Conservation (phyloP, 371 early-diverging fungal species). For the Apophysomyces ossiformis region DNA sequence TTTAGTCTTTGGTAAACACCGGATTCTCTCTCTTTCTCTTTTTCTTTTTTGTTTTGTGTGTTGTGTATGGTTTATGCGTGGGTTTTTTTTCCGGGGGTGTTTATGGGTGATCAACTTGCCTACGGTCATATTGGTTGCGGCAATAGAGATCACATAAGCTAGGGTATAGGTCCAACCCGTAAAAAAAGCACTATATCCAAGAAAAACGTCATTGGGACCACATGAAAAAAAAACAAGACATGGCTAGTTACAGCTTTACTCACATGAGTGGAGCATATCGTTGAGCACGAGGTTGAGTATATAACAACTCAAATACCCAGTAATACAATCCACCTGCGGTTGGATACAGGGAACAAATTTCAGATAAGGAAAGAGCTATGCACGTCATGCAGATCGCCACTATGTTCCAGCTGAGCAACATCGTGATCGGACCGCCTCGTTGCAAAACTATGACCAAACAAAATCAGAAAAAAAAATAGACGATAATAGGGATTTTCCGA, state of each 20-base stretch:
- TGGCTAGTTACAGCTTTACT: constrained; percentile 13
- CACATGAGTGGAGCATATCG: constrained; percentile 39
- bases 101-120: constrained; percentile 26
- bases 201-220: not conserved
- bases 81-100: too few relatives aligned
- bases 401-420: constrained; percentile 62
- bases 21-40: too few relatives aligned
- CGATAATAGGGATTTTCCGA: too few relatives aligned
- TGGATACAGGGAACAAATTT: constrained; percentile 75
- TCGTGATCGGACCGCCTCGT: constrained; percentile 48
- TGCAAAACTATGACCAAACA: constrained; percentile 26
- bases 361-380: constrained; percentile 70
- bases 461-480: too few relatives aligned
- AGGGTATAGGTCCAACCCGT: constrained; percentile 51
- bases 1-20: too few relatives aligned
- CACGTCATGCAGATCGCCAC: constrained; percentile 65
- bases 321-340: constrained; percentile 74
- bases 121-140: constrained; percentile 49
- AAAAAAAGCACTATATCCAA: constrained; percentile 40
- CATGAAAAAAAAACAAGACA: not conserved
- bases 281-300: constrained; percentile 23
- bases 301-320: constrained; percentile 51
- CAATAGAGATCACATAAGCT: constrained; percentile 44
- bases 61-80: too few relatives aligned
- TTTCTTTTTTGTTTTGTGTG: too few relatives aligned